Evolutionary conservation across 2,329 filamentous ascomycete genomes (phyloP).

Genomic region (Paracoccidioides lutzii): DNA sequence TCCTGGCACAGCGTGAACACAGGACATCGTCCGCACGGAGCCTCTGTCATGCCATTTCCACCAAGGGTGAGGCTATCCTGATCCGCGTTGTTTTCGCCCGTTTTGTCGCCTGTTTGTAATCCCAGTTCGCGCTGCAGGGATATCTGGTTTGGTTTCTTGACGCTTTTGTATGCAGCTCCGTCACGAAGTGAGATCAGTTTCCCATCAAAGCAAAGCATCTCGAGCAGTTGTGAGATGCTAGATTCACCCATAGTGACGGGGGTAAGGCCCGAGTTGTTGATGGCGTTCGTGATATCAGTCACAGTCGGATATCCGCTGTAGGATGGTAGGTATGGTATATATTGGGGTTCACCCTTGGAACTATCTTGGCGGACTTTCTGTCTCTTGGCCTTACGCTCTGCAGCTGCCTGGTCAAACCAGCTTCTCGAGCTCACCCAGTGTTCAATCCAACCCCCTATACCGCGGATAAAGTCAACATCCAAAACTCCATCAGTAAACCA

Average conservation of each 20-base stretch:
- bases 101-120: slow-evolving; percentile 19
- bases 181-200: slow-evolving; percentile 53
- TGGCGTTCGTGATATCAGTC: slow-evolving; percentile 59
- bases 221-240: slow-evolving; percentile 73
- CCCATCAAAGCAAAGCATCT: slow-evolving; percentile 81
- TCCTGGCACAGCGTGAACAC: slow-evolving; percentile 89
- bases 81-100: slow-evolving; percentile 20
- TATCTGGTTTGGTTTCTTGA: slow-evolving; percentile 26
- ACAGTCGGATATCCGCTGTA: slow-evolving; percentile 73
- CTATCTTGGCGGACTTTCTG: slow-evolving; percentile 23
- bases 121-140: slow-evolving; percentile 23
- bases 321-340: slow-evolving; percentile 45
- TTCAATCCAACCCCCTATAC: slow-evolving; percentile 59
- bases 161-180: slow-evolving; percentile 37
- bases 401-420: slow-evolving; percentile 45
- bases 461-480: slow-evolving; percentile 76
- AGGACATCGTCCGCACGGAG: slow-evolving; percentile 81
- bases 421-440: slow-evolving; percentile 59
- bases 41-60: slow-evolving; percentile 71
- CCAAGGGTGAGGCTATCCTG: slow-evolving; percentile 30
- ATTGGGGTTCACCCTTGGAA: slow-evolving; percentile 19
- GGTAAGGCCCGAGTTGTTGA: slow-evolving; percentile 57
- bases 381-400: slow-evolving; percentile 29
- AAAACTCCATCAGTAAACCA: slow-evolving; percentile 91
- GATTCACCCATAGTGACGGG: slow-evolving; percentile 55